Percentiles rank a stretch among this genome's conserved stretches.
Evolutionary conservation across 208 protist genomes (phyloP).

Genomic region (Acanthamoeba rhysodes): DNA sequence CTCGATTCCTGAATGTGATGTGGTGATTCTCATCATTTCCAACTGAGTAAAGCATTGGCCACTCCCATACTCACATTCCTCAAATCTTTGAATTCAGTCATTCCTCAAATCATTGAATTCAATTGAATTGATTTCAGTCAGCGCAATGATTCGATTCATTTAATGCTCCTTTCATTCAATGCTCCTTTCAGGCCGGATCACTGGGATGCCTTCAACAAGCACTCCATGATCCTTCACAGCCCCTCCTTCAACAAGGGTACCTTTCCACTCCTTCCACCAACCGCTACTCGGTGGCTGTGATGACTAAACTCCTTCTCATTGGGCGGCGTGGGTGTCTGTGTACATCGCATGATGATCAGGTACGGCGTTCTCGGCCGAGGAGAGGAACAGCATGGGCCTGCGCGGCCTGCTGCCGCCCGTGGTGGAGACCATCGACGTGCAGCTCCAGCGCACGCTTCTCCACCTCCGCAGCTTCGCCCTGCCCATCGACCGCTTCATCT

Average conservation of each 20-base stretch:
- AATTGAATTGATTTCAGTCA: neutral
- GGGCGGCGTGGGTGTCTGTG: no score
- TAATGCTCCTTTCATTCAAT: neutral
- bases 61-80: no score
- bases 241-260: neutral
- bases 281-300: neutral
- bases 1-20: neutral
- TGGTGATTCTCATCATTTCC: no score
- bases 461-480: conserved; percentile 75
- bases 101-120: no score
- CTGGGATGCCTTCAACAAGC: conserved; percentile 3
- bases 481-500: conserved; percentile 85
- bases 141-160: neutral
- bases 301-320: neutral
- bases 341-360: conserved; percentile 59
- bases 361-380: conserved; percentile 81
- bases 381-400: conserved; percentile 86
- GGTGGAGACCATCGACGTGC: conserved; percentile 80
- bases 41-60: no score
- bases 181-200: neutral
- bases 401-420: conserved; percentile 87
- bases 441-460: conserved; percentile 75
- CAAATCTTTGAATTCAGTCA: no score
- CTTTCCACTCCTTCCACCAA: neutral
- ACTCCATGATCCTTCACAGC: conserved; percentile 9